phyloP scores from a whole-genome alignment of 2,329 filamentous ascomycete species.

The Penicillium expansum region DNA sequence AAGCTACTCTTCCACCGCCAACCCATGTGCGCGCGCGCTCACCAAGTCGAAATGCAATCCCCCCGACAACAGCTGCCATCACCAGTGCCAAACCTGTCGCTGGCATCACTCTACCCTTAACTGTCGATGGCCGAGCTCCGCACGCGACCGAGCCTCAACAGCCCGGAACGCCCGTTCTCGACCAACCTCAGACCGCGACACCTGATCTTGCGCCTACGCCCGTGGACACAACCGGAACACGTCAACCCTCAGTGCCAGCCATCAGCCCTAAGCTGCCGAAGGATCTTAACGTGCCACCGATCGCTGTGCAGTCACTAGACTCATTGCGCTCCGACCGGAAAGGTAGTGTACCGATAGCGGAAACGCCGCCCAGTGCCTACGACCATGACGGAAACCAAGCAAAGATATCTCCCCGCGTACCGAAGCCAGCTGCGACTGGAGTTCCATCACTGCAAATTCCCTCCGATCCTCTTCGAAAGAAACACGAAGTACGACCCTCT shows the following conservation, averaged over 20 bases:
- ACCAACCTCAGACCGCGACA: conserved; percentile 1
- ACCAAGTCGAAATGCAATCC: conserved; percentile 28
- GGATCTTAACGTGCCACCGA: conserved; percentile 9
- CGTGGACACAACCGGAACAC: conserved; percentile 5
- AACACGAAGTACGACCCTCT: conserved; percentile 30
- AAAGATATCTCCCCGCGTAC: conserved; percentile 20
- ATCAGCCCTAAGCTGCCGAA: conserved; percentile 13
- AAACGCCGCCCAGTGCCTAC: conserved; percentile 26
- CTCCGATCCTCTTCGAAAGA: conserved; percentile 24
- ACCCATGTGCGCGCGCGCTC: conserved; percentile 26
- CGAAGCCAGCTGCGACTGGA: conserved; percentile 16
- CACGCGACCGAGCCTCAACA: conserved; percentile 10
- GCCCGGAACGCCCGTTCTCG: conserved; percentile 1
- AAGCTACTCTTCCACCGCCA: conserved; percentile 50
- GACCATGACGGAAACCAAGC: conserved; percentile 22
- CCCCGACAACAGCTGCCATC: conserved; percentile 35
- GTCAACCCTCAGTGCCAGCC: conserved; percentile 9
- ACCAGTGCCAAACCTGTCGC: conserved; percentile 29
- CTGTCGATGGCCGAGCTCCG: conserved; percentile 16
- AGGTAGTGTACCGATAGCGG: conserved; percentile 15
- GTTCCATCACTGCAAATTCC: conserved; percentile 18
- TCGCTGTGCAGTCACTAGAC: conserved; percentile 48
- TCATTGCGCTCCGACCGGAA: conserved; percentile 47
- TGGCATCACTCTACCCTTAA: conserved; percentile 16
- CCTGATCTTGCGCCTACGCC: conserved; percentile 11